Evolutionary conservation across 805 yeast genomes (phyloP).

Genomic region (Wickerhamomyces strasburgensis): DNA sequence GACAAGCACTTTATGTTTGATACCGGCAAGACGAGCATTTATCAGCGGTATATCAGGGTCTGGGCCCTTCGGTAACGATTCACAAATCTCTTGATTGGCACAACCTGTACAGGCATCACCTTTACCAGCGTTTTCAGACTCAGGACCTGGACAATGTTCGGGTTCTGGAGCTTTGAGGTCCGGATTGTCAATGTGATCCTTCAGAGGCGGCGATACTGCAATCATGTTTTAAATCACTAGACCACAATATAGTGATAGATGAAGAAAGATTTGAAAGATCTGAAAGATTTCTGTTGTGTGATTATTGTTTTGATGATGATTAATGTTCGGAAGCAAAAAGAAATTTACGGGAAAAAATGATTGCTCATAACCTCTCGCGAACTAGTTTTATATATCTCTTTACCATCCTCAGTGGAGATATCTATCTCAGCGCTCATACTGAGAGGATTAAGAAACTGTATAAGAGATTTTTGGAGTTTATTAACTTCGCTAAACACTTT

Average conservation of each 20-base stretch:
- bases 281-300: too few relatives aligned
- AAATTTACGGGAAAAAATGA: too few relatives aligned
- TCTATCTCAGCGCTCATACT: too few relatives aligned
- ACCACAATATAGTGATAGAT: neutral
- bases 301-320: too few relatives aligned
- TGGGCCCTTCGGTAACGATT: conserved; percentile 86
- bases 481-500: too few relatives aligned
- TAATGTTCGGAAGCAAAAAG: too few relatives aligned
- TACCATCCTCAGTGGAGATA: too few relatives aligned
- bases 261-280: too few relatives aligned
- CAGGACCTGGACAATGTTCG: conserved; percentile 98
- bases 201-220: conserved; percentile 14
- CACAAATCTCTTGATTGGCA: conserved; percentile 88
- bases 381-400: too few relatives aligned
- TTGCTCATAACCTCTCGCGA: too few relatives aligned
- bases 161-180: conserved; percentile 70
- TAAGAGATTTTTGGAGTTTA: too few relatives aligned
- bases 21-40: conserved; percentile 55
- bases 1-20: conserved; percentile 76
- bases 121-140: conserved; percentile 87
- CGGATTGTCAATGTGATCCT: conserved; percentile 14
- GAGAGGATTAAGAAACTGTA: too few relatives aligned
- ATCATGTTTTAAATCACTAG: conserved; percentile 3
- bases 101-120: conserved; percentile 94
- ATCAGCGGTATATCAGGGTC: conserved; percentile 88